phyloP scores from a whole-genome alignment of 2,329 filamentous ascomycete genomes.

The Colletotrichum viniferum region DNA sequence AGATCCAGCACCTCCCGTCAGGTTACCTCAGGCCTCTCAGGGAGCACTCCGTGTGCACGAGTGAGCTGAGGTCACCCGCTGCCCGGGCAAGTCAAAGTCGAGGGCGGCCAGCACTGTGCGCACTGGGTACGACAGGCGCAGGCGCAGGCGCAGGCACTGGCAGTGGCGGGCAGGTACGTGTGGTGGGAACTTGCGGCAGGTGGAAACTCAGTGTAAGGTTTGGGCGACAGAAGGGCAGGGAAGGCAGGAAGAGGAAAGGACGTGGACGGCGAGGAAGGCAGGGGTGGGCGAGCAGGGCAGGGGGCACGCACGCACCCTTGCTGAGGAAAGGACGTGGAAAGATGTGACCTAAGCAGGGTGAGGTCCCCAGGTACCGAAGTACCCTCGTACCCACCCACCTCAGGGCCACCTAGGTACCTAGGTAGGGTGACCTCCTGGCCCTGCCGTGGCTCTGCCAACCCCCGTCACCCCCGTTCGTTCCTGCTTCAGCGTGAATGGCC shows the following conservation, averaged over 20 bases:
- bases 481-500: conserved; percentile 17
- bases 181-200: not conserved
- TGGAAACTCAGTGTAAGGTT: not conserved
- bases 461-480: conserved; percentile 8
- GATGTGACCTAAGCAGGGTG: not conserved
- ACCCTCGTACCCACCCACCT: not conserved
- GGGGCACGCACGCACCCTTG: conserved; percentile 7
- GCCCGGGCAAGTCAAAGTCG: not conserved
- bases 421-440: not conserved
- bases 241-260: not conserved
- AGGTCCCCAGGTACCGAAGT: not conserved
- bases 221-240: not conserved
- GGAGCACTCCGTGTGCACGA: not conserved
- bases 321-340: not conserved
- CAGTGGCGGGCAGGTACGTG: not conserved
- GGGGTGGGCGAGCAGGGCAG: not conserved
- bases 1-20: not conserved
- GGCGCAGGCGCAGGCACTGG: not conserved
- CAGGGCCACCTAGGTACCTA: not conserved
- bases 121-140: not conserved
- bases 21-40: not conserved
- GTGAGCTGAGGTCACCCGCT: not conserved
- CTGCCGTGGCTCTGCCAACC: not conserved
- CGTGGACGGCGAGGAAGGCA: not conserved
- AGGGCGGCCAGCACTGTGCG: not conserved